Base-by-base conservation (phyloP, 768 basidiomycete genomes). In the Trametes gibbosa region DNA sequence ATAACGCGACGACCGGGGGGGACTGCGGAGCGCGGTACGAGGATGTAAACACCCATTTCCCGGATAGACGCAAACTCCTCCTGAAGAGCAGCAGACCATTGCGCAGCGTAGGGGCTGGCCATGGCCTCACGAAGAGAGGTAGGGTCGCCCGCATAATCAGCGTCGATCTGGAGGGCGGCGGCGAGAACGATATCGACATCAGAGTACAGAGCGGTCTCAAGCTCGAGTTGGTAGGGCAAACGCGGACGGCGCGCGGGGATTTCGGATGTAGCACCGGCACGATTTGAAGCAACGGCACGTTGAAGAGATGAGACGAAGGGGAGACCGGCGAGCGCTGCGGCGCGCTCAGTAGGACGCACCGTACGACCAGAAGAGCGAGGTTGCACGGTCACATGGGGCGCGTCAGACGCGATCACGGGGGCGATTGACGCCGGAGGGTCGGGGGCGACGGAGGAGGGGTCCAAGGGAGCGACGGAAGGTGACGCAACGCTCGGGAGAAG, bases 11-110 rank as follows among this genome's bases (percentile, higher is more conserved):
- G 52, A 21, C 56, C 52, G 12, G 19, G 19, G 17, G 61, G 61
- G 17, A 19, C 61, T 25, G 56, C 65, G 69, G 21, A 70, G 68
- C 57, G 40, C 1, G 61, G 63, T 2, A 70, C 59, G 0, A 70
- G 59, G 6, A 60, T 35, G 52, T 67, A 72, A 2, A 68, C 66
- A 6, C 53, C 56, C 32, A 65, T 46, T 0, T 58, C 52, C 2
- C 43, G 17, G 0, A 72, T 51, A 12, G 63, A 60, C 0, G 14
- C 14, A 17, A 70, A 61, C 41, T 74, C 69, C 1, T 68, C 63
- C 13, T 57, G 12, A 17, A 69, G 60, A 2, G 69, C 71, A 2
- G 56, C 39, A 1, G 14, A 45, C 73, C 70, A 73, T 13, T 68
- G 32, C 0, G 51, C 51, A 0, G 56, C 52, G 24, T 65, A 64